Evolutionary conservation across 768 basidiomycete species (phyloP), one percentile per base, ranked within the genome.

Genomic region (Cyclocybe aegerita): DNA sequence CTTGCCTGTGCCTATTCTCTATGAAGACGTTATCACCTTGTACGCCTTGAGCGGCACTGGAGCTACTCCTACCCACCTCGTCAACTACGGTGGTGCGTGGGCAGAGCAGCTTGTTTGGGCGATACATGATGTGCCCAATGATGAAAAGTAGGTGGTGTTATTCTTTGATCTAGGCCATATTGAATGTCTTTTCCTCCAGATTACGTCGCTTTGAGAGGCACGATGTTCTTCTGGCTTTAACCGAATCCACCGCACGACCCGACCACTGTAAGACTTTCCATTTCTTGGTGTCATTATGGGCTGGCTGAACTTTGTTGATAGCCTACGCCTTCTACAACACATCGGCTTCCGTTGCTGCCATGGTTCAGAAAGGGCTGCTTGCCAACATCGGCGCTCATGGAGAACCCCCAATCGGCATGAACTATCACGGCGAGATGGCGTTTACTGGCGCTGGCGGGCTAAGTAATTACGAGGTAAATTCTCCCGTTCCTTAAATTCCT

Each of bases 371-470:
- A 48, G 87, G 86, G 9, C 64, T 88, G 11, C 70, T 74, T 17
- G 73, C 82, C 2, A 81, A 86, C 56, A 83, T 90, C 50, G 88
- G 87, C 16, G 86, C 86, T 0, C 88, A 90, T 59, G 88, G 88
- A 12, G 83, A 88, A 62, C 77, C 80, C 2, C 87, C 88, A 0
- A 64, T 87, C 9, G 88, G 88, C 0, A 60, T 84, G n/a, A 86
- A 86, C 68, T 90, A 89, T 56, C 88, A 90, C 52, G 79, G 81
- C 14, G 88, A 90, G 59, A 85, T 89, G 81, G 74, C 70, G 45
- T 87, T 86, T 62, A 72, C 84, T 17, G 70, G 72, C 40, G 69
- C 72, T 10, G 88, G 88, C 15, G 88, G 88, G 2, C 65, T 89
- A 55, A 81, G 68, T 23, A 86, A 85, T 58, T 90, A 87, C 58